Evolutionary conservation across 352 stramenopile species (phyloP).

Genomic region (Pythium vanterpoolii): DNA sequence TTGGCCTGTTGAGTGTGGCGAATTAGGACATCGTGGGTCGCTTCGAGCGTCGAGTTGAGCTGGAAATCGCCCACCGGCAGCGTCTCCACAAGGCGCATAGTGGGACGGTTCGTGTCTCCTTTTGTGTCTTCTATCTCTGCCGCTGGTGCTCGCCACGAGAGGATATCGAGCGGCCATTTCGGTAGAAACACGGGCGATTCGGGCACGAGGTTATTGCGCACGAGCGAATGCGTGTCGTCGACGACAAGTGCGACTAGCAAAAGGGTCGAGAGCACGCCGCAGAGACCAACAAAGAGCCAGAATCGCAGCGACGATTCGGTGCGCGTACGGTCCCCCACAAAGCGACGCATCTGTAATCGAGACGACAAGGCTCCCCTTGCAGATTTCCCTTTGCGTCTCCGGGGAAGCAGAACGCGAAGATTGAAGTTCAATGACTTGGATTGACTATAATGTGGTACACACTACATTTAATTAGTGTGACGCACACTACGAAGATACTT

Average conservation of each 20-base stretch:
- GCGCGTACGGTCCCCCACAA: background rate
- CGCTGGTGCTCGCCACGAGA: background rate
- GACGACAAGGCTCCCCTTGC: no score
- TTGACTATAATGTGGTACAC: background rate
- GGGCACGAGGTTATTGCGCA: background rate
- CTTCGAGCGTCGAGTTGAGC: slow-evolving; percentile 29
- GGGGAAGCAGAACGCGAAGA: background rate
- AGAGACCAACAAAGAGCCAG: slow-evolving; percentile 16
- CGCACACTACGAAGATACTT: background rate
- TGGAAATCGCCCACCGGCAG: slow-evolving; percentile 62
- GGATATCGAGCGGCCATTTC: background rate
- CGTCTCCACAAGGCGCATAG: slow-evolving; percentile 54
- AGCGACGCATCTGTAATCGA: background rate
- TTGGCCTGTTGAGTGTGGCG: slow-evolving; percentile 38
- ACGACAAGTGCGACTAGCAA: slow-evolving; percentile 18
- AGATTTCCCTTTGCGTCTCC: background rate
- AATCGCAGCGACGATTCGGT: slow-evolving; percentile 22
- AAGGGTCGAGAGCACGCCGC: slow-evolving; percentile 9
- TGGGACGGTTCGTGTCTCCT: background rate
- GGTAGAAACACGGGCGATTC: slow-evolving; percentile 16
- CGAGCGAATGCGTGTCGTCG: background rate
- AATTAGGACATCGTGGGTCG: slow-evolving; percentile 52
- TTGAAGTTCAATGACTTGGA: slow-evolving; percentile 1
- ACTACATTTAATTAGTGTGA: background rate
- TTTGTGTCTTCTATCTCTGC: background rate